These are phyloP conservation scores for Russula olivacea DNA, from an alignment of 768 basidiomycete species.

Conservation along the genomic window DNA sequence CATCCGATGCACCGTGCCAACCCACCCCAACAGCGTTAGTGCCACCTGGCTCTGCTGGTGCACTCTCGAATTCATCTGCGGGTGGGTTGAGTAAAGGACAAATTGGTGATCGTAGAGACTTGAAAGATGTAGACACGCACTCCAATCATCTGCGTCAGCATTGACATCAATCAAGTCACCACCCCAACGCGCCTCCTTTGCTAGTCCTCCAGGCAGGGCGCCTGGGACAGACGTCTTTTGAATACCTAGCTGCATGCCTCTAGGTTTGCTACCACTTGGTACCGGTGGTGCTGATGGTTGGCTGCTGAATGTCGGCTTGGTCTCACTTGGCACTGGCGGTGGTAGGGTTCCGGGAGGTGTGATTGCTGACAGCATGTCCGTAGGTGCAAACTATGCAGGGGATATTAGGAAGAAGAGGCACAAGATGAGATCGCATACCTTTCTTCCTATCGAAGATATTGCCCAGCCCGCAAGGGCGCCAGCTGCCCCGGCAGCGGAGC, in stretches of 20 bases:
- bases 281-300: slow-evolving; percentile 5
- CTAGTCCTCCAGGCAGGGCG: slow-evolving; percentile 47
- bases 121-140: slow-evolving; percentile 42
- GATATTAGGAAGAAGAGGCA: background rate
- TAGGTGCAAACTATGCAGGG: slow-evolving; percentile 6
- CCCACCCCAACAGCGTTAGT: slow-evolving; percentile 28
- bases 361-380: slow-evolving; percentile 13
- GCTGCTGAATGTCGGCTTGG: slow-evolving; percentile 1
- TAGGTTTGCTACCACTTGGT: slow-evolving; percentile 37
- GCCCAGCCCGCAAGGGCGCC: slow-evolving; percentile 95
- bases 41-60: slow-evolving; percentile 28
- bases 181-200: slow-evolving; percentile 49
- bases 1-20: slow-evolving; percentile 21
- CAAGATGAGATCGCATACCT: slow-evolving; percentile 39
- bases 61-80: slow-evolving; percentile 33
- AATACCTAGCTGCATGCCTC: slow-evolving; percentile 65
- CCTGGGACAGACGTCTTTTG: slow-evolving; percentile 39
- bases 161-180: slow-evolving; percentile 90
- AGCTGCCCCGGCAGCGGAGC: slow-evolving; percentile 85
- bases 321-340: slow-evolving; percentile 20
- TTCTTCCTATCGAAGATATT: slow-evolving; percentile 81
- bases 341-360: background rate
- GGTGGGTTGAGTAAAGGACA: background rate
- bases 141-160: slow-evolving; percentile 93
- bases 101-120: slow-evolving; percentile 7